Evolutionary conservation across 768 basidiomycete genomes (phyloP), one percentile per base, ranked within the genome.

Genomic region (Tricholoma sp.): DNA sequence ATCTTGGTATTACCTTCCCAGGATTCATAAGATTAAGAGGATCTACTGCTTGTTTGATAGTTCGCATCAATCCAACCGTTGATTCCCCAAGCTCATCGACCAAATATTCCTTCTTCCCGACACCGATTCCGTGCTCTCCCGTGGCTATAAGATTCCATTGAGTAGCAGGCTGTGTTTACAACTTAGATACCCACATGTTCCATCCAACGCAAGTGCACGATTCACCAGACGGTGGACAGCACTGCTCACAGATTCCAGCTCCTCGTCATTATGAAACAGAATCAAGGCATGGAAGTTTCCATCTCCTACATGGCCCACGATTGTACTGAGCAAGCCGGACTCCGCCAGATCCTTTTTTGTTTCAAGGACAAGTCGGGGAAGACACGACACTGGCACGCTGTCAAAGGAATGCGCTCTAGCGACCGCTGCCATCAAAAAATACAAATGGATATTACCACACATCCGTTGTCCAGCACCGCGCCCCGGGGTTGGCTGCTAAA

Each of bases 61-160:
- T 81, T 74, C 83, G 84, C 93, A 97, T 94, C 9, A 96, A 73
- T 48, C 83, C 81, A 10, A 97, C 86, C 0, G 94, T 95, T 4
- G 84, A 86, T 47, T 74, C 75, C 0, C 95, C 95, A 0, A 98
- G 80, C 68, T 98, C 95, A n/a, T 85, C 79, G 15, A 74, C 68
- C 2, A 98, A 80, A 68, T 91, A 96, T 64, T 88, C 82, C 62
- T 84, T 88, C 74, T 94, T 94, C 9, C 92, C 92, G 6, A 94
- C 70, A 1, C 93, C 92, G 12, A 94, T 87, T 0, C 92, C 92
- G 67, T 94, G 92, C 68, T 94, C 91, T 8, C 91, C 90, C 3
- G 88, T 90, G 61, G 87, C 87, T 90, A 58, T 9, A 53, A 49
- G 7, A 4, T 49, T 49, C 3, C 7, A 18, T 49, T n/a, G 8